Conservation (phyloP, 192 early-diverging fungal genomes). For the Coemansia javaensis region DNA sequence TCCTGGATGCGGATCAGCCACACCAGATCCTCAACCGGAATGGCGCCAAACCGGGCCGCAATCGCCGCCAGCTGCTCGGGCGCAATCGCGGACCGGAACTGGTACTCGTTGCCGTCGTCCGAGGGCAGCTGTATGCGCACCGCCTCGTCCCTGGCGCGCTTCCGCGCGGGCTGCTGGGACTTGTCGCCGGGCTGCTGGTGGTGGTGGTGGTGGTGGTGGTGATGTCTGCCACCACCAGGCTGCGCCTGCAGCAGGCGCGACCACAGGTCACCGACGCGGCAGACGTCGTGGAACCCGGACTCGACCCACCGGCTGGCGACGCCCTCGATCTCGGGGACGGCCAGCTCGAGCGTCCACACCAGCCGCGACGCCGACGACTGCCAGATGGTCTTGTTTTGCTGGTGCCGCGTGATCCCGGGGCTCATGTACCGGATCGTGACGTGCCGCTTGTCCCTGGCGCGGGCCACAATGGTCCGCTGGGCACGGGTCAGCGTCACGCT, state of each 20-base stretch:
- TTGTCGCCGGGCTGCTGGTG: too few relatives aligned
- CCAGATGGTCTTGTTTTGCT: constrained; percentile 32
- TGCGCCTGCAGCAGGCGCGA: constrained; percentile 10
- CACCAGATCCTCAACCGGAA: not conserved
- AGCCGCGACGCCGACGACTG: constrained; percentile 18
- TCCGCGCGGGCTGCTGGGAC: constrained; percentile 4
- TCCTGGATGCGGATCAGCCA: constrained; percentile 26
- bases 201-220: not conserved
- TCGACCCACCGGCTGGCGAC: constrained; percentile 16
- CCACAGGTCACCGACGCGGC: constrained; percentile 23
- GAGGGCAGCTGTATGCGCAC: constrained; percentile 30
- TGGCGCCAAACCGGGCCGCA: constrained; percentile 1
- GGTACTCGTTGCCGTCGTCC: constrained; percentile 41
- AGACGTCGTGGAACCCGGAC: constrained; percentile 31
- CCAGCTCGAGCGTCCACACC: constrained; percentile 29
- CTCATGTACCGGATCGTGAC: constrained; percentile 34
- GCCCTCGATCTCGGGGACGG: constrained; percentile 9
- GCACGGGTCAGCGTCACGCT: constrained; percentile 1
- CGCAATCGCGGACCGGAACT: constrained; percentile 20
- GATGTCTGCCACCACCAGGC: not conserved
- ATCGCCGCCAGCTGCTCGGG: constrained; percentile 1
- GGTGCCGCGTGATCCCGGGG: constrained; percentile 26
- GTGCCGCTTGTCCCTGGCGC: constrained; percentile 17
- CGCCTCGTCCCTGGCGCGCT: constrained; percentile 6
- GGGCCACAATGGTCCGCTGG: constrained; percentile 12